These are phyloP conservation scores for Emmonsiellopsis sp. DNA, from an alignment of 2,329 filamentous ascomycete genomes.

Conservation along the genomic window DNA sequence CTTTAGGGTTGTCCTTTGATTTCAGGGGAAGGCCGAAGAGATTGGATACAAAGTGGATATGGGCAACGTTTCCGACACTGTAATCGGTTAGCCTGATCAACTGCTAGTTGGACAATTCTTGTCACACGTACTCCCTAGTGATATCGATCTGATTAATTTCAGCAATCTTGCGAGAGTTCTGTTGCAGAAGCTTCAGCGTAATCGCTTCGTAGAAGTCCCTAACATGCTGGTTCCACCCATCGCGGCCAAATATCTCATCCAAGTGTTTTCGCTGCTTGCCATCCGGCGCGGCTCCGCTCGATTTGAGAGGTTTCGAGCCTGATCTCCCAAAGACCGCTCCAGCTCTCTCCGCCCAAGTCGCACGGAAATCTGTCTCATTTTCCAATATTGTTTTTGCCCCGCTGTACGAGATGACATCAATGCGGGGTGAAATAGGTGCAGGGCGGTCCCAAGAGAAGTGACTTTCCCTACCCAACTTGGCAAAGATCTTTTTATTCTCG, in stretches of 20 bases:
- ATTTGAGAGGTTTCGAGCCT: slow-evolving; percentile 14
- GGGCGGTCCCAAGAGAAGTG: slow-evolving; percentile 14
- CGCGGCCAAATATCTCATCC: slow-evolving; percentile 13
- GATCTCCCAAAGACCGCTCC: slow-evolving; percentile 14
- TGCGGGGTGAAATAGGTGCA: slow-evolving; percentile 12
- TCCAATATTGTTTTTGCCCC: slow-evolving; percentile 14
- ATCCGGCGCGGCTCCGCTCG: slow-evolving; percentile 12
- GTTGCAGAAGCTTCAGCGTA: slow-evolving; percentile 12
- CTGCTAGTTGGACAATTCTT: background rate
- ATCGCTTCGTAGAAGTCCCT: slow-evolving; percentile 16
- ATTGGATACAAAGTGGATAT: slow-evolving; percentile 18
- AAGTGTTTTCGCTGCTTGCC: slow-evolving; percentile 13
- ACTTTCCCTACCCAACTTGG: slow-evolving; percentile 13
- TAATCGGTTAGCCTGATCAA: background rate
- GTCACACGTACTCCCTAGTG: slow-evolving; percentile 22
- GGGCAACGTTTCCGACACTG: slow-evolving; percentile 17
- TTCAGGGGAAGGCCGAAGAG: slow-evolving; percentile 18
- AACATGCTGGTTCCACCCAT: slow-evolving; percentile 13
- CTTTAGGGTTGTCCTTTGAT: slow-evolving; percentile 17
- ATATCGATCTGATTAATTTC: slow-evolving; percentile 26
- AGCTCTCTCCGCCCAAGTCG: slow-evolving; percentile 15
- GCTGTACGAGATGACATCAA: slow-evolving; percentile 13
- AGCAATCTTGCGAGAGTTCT: slow-evolving; percentile 54
- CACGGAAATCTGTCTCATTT: slow-evolving; percentile 15
- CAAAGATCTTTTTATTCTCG: slow-evolving; percentile 17